These are phyloP conservation scores for Cystobasidium slooffiae DNA, from an alignment of 1,284 basidiomycete genomes.

Conservation along the genomic window DNA sequence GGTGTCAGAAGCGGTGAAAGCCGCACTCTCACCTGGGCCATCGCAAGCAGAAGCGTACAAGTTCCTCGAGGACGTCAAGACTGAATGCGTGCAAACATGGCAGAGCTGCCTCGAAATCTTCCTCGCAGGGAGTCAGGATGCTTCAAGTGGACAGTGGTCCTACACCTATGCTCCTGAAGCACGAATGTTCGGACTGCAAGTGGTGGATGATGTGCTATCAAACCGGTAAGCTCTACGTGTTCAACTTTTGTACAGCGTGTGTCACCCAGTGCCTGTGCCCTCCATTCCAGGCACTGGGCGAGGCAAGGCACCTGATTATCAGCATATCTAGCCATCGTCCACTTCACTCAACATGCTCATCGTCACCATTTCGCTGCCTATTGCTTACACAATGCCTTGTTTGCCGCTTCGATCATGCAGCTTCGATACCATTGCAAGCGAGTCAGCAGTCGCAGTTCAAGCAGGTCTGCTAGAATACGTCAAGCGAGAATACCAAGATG, in stretches of 20 bases:
- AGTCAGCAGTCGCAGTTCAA: conserved; percentile 59
- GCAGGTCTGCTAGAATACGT: conserved; percentile 74
- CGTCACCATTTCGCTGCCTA: not conserved
- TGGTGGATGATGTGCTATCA: conserved; percentile 83
- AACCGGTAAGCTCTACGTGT: conserved; percentile 68
- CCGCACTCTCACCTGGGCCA: conserved; percentile 33
- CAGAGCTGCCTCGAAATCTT: conserved; percentile 74
- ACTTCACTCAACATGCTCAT: not conserved
- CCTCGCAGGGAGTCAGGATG: conserved; percentile 66
- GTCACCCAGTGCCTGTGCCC: not conserved
- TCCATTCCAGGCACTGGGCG: not conserved
- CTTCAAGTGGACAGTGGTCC: conserved; percentile 57
- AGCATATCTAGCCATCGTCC: no score
- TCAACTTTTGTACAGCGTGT: not conserved
- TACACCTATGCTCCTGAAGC: conserved; percentile 71
- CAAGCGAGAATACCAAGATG: conserved; percentile 75
- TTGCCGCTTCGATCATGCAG: conserved; percentile 21
- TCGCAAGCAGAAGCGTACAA: conserved; percentile 66
- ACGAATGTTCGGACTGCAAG: conserved; percentile 80
- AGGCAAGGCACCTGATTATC: no score
- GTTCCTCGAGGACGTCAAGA: conserved; percentile 75
- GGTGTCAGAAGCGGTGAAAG: conserved; percentile 37
- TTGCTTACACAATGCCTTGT: conserved; percentile 18
- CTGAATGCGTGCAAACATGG: conserved; percentile 76
- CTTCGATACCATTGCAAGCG: conserved; percentile 13